Base-by-base conservation (phyloP, 2,329 filamentous ascomycete genomes). In the Scortechinia acanthostroma region DNA sequence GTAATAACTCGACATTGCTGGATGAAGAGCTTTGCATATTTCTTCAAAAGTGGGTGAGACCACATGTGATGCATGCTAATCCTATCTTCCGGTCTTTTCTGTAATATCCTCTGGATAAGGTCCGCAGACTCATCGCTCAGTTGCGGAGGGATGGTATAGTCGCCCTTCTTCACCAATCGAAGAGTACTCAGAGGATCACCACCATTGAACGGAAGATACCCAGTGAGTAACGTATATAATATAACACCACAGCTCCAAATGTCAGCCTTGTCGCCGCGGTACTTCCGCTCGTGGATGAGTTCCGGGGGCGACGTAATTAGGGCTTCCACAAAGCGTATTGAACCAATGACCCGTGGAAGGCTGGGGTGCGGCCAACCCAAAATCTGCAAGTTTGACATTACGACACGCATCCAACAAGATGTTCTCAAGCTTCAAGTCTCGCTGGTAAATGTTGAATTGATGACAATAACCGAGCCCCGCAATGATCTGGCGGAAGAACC, bases 241-340 rank as follows among this genome's bases (percentile, higher is more conserved):
- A 40, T 40, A 19, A 40, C 20, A 13, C 35, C 35, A 40, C 35
- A 40, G 17, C 35, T 40, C 35, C 35, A 40, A 10, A 40, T 40
- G 20, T 40, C 35, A 10, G 35, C 35, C 17, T 19, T 13, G 20
- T 40, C 74, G 19, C 81, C 81, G 45, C 79, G 75, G 52, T 86
- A 86, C 21, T 68, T 68, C 43, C 67, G 67, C 20, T 71, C 73
- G 48, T 71, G 69, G 46, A 84, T 75, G 46, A 86, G 78, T 56
- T 86, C 81, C 0, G 81, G 81, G n/a, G 3, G 81, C 80, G n/a
- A 80, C 81, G 54, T 86, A 86, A 58, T 86, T 80, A 16, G 81
- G 81, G 46, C 80, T 85, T 22, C 81, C 81, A 52, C 81, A 86
- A 4, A 80, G 79, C 2, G 80, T 84, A 42, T 74, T 82, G 22